These are phyloP conservation scores for Alternaria gaisen DNA, from an alignment of 2,329 filamentous ascomycete genomes.

Conservation along the genomic window DNA sequence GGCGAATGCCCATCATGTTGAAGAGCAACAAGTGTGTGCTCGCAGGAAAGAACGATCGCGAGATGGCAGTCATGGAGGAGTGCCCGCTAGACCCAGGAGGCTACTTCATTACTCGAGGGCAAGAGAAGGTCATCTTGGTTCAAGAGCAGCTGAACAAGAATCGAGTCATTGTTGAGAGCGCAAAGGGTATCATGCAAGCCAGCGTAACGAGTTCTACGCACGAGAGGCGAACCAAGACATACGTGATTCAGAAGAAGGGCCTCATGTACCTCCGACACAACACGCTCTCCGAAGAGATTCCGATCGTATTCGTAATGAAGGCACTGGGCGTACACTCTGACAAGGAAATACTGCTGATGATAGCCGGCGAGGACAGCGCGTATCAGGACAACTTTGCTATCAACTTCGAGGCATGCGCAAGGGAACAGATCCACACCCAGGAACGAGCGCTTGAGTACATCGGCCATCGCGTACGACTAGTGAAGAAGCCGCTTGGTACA, in stretches of 20 bases:
- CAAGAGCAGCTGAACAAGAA: constrained; percentile 99
- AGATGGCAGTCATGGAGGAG: constrained; percentile 94
- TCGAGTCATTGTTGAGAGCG: constrained; percentile 95
- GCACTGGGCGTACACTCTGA: constrained; percentile 94
- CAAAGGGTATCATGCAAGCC: constrained; percentile 92
- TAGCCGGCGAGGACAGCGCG: constrained; percentile 83
- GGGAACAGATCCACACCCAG: constrained; percentile 86
- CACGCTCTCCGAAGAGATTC: constrained; percentile 90
- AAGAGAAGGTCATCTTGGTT: constrained; percentile 97
- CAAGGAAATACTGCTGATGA: constrained; percentile 90
- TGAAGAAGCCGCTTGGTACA: constrained; percentile 67
- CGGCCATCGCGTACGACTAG: constrained; percentile 79
- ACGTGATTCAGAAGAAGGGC: constrained; percentile 93
- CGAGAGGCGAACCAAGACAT: constrained; percentile 97
- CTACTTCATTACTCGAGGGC: constrained; percentile 97
- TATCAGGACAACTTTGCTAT: constrained; percentile 96
- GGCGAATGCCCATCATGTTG: constrained; percentile 95
- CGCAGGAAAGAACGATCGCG: constrained; percentile 79
- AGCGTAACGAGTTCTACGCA: constrained; percentile 94
- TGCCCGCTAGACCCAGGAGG: constrained; percentile 95
- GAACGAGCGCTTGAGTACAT: constrained; percentile 96
- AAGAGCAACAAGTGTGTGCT: constrained; percentile 93
- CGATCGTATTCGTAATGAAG: constrained; percentile 91
- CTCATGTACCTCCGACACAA: constrained; percentile 91
- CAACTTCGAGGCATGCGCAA: constrained; percentile 92